A percentile compares a stretch with the other conserved stretches of the same genome.
Evolutionary conservation across 129 eudicot species (phyloP).

Genomic region (Saussurea involucrata): DNA sequence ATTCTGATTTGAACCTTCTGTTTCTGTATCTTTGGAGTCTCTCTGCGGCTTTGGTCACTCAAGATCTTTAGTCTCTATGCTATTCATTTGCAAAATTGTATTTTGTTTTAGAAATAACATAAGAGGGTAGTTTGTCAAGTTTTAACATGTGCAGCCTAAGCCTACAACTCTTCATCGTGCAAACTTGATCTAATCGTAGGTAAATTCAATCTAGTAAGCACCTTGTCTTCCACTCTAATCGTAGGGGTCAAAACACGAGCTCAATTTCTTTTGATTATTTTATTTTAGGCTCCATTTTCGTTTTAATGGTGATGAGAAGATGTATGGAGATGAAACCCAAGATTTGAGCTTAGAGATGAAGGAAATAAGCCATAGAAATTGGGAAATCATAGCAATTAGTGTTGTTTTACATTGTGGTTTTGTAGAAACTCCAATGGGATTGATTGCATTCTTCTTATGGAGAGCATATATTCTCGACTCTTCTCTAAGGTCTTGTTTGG

Average conservation of each 20-base stretch:
- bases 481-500: too few species aligned
- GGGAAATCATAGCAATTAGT: neutral
- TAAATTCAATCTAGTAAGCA: too few species aligned
- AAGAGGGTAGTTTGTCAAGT: neutral
- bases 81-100: neutral
- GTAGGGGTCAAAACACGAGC: too few species aligned
- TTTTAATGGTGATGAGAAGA: too few species aligned
- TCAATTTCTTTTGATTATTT: too few species aligned
- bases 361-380: neutral
- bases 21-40: too few species aligned
- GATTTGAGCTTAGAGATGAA: neutral
- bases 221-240: too few species aligned
- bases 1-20: neutral
- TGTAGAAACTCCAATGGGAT: neutral
- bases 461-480: neutral
- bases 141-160: constrained; percentile 8
- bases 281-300: too few species aligned
- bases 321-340: too few species aligned
- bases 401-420: neutral
- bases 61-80: neutral
- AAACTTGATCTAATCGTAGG: too few species aligned
- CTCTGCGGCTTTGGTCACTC: neutral
- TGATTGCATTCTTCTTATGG: neutral
- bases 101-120: neutral
- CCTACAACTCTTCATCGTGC: too few species aligned